Conservation (phyloP, 371 early-diverging fungal species). For the Mucor saturninus region DNA sequence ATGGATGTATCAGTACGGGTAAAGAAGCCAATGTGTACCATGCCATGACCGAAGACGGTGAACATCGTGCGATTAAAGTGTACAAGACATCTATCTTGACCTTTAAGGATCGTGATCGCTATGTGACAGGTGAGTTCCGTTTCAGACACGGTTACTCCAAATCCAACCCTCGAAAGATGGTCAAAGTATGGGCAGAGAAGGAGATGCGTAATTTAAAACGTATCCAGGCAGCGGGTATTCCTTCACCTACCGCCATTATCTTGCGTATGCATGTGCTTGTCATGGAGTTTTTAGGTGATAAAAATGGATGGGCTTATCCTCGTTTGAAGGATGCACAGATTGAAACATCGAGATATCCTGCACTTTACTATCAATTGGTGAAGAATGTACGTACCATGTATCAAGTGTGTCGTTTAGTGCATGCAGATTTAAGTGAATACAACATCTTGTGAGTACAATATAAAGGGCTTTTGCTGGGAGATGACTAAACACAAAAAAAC, state of each 20-base stretch:
- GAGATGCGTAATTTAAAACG: conserved; percentile 99
- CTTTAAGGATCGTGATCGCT: conserved; percentile 99
- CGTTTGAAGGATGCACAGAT: conserved; percentile 95
- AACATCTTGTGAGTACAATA: conserved; percentile 96
- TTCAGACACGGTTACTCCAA: conserved; percentile 96
- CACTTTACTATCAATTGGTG: conserved; percentile 88
- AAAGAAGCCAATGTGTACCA: conserved; percentile 99
- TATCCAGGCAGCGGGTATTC: conserved; percentile 89
- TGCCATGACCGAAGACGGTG: conserved; percentile 83
- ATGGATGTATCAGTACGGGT: conserved; percentile 98
- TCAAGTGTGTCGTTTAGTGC: conserved; percentile 94
- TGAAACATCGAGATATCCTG: conserved; percentile 69
- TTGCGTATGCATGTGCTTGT: conserved; percentile 97
- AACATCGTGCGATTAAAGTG: conserved; percentile 95
- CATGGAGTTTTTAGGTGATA: conserved; percentile 96
- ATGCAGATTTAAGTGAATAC: conserved; percentile 99
- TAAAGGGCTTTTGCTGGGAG: too few relatives aligned
- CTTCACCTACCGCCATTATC: conserved; percentile 94
- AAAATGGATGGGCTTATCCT: conserved; percentile 94
- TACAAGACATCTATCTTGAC: conserved; percentile 99
- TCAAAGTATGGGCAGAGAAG: conserved; percentile 99
- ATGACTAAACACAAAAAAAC: background rate
- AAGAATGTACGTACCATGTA: conserved; percentile 94
- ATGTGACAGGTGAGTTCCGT: conserved; percentile 97
- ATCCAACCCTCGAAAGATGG: conserved; percentile 99